Evolutionary conservation across 2,329 filamentous ascomycete genomes (phyloP).

Genomic region (Aspergillus glaucus): DNA sequence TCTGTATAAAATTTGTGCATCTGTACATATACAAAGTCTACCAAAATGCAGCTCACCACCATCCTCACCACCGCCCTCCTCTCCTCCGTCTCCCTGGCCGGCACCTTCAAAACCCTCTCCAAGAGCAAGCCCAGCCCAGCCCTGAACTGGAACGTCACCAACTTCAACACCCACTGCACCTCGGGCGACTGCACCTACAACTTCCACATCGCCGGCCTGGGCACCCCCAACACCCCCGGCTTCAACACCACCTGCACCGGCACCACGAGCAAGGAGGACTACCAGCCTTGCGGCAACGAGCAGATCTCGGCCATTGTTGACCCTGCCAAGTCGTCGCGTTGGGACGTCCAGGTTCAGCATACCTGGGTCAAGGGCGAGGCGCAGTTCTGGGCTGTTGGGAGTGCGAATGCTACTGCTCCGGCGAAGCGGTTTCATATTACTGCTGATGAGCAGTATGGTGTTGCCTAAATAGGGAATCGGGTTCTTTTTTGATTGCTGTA

Average conservation of each 20-base stretch:
- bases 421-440: conserved; percentile 16
- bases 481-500: background rate
- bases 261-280: conserved; percentile 13
- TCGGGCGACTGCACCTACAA: conserved; percentile 26
- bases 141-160: conserved; percentile 26
- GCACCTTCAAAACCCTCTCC: conserved; percentile 10
- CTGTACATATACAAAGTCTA: conserved; percentile 2
- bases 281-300: conserved; percentile 19
- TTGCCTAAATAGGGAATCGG: conserved; percentile 14
- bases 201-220: conserved; percentile 25
- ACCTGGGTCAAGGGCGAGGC: conserved; percentile 16
- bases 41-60: conserved; percentile 24
- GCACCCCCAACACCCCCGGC: conserved; percentile 22
- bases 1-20: conserved; percentile 1
- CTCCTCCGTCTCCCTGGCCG: conserved; percentile 16
- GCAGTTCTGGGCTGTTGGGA: conserved; percentile 14
- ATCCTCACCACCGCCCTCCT: conserved; percentile 19
- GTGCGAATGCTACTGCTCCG: conserved; percentile 17
- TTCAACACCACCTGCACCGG: conserved; percentile 32
- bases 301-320: conserved; percentile 17
- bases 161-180: conserved; percentile 27
- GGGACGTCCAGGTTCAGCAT: conserved; percentile 24
- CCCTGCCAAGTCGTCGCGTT: conserved; percentile 13
- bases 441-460: conserved; percentile 19
- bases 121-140: conserved; percentile 7